phyloP scores from a whole-genome alignment of 495 filamentous ascomycete species.

The Aspergillus kassunensis region DNA sequence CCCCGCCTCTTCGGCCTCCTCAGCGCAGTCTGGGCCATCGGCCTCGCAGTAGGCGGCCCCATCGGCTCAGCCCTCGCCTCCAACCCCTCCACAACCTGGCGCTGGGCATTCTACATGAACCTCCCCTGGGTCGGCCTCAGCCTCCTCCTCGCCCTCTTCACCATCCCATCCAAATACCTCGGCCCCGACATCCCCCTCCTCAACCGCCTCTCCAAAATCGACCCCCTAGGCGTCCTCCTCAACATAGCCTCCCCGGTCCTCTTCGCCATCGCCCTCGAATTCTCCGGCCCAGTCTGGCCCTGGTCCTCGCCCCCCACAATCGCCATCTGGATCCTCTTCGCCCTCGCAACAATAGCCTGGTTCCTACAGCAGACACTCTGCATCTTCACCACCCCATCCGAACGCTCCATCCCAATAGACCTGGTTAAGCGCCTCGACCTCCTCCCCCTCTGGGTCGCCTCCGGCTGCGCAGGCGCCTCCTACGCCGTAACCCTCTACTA shows the following conservation, averaged over 20 bases:
- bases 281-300: conserved; percentile 39
- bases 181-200: conserved; percentile 9
- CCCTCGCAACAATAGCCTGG: conserved; percentile 37
- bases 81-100: conserved; percentile 43
- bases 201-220: conserved; percentile 4
- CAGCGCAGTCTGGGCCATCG: conserved; percentile 37
- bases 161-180: conserved; percentile 34
- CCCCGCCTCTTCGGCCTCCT: conserved; percentile 40
- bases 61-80: conserved; percentile 55
- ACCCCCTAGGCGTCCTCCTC: conserved; percentile 22
- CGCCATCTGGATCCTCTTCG: conserved; percentile 44
- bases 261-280: conserved; percentile 19
- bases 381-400: conserved; percentile 7
- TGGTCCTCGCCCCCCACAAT: conserved; percentile 52
- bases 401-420: conserved; percentile 11
- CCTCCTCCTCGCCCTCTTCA: conserved; percentile 46
- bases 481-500: conserved; percentile 16
- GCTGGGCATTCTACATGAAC: conserved; percentile 68
- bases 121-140: conserved; percentile 45
- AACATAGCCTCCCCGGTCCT: conserved; percentile 13
- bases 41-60: conserved; percentile 46
- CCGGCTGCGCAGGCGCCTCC: conserved; percentile 10
- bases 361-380: conserved; percentile 12
- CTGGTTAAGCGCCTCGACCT: conserved; percentile 6
- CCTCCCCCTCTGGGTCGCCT: conserved; percentile 11